Evolutionary conservation across 1,284 basidiomycete species (phyloP), one percentile per base, ranked within the genome.

Genomic region (Microbotryum silenes-acaulis): DNA sequence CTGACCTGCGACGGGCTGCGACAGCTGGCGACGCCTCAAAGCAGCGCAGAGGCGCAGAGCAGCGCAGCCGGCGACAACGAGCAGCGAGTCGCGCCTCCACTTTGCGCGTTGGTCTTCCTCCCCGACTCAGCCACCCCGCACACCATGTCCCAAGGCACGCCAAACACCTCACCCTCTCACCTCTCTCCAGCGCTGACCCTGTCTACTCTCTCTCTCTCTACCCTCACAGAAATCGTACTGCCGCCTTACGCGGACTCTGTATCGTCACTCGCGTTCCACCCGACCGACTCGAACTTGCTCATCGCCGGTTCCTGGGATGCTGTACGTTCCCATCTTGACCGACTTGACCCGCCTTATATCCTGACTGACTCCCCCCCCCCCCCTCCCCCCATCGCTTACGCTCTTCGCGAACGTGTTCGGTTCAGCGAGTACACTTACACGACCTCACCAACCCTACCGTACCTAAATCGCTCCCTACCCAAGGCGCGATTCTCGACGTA

Each of bases 221-320:
- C 27, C 9, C n/a, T 47, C 23, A 6, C 31, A 50, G 27, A 29
- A 42, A 12, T 42, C 14, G 16, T 42, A 12, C 54, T 72, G 23
- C 66, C 85, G 8, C 84, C 88, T 0, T 90, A 90, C 0, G 84
- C 88, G 70, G 91, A 96, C 77, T 87, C 86, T 69, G 82, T 94
- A 61, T 88, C 89, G 4, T 79, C 84, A 54, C 78, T 94, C 25
- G 80, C 81, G 46, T 96, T 87, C 76, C 89, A 90, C n/a, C 87
- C 89, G 0, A 82, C 80, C 20, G 80, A 87, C 72, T 84, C 88
- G 6, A 80, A 86, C 63, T 83, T 86, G 27, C 77, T 96, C 2
- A 77, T 93, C 3, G 86, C 87, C 21, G 84, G 88, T 12, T 86
- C 87, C 62, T 94, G 91, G 91, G 91, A 94, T 76, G 84, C 88